phyloP scores from a whole-genome alignment of 768 basidiomycete genomes.

The Termitomyces sp. region DNA sequence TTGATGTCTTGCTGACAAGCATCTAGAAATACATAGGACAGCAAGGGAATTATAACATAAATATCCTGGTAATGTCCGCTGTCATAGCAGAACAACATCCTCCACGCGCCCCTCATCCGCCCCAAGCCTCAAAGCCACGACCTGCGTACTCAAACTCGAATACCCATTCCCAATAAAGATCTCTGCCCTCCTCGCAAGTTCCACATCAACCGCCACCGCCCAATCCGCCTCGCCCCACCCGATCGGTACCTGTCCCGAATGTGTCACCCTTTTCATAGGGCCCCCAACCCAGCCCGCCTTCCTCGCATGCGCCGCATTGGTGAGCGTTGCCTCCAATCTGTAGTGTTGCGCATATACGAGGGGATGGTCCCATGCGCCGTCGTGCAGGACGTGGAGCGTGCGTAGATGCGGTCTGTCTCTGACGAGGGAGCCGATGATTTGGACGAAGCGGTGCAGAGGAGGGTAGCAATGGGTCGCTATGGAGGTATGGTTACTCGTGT shows the following conservation, averaged over 20 bases:
- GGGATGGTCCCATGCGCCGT: constrained; percentile 45
- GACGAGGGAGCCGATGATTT: constrained; percentile 31
- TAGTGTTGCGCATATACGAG: constrained; percentile 36
- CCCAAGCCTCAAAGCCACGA: constrained; percentile 37
- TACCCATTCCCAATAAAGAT: constrained; percentile 45
- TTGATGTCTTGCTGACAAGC: no score
- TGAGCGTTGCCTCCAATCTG: constrained; percentile 32
- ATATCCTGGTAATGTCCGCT: no score
- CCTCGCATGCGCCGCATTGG: constrained; percentile 26
- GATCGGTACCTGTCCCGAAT: constrained; percentile 33
- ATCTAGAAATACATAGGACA: not conserved
- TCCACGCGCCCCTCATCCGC: constrained; percentile 26
- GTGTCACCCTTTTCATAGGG: constrained; percentile 36
- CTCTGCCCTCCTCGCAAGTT: constrained; percentile 40
- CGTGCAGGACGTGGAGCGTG: constrained; percentile 38
- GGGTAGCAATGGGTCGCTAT: constrained; percentile 42
- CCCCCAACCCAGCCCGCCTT: constrained; percentile 32
- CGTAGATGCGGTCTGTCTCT: constrained; percentile 30
- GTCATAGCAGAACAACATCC: constrained; percentile 31
- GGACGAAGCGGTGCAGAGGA: constrained; percentile 32
- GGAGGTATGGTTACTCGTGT: constrained; percentile 28
- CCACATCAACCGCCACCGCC: constrained; percentile 41
- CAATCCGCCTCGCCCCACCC: no score
- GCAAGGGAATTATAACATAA: not conserved
- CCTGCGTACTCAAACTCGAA: constrained; percentile 40